These are phyloP conservation scores for Rhizoctonia solani DNA, from an alignment of 1,284 basidiomycete genomes.

Conservation along the genomic window DNA sequence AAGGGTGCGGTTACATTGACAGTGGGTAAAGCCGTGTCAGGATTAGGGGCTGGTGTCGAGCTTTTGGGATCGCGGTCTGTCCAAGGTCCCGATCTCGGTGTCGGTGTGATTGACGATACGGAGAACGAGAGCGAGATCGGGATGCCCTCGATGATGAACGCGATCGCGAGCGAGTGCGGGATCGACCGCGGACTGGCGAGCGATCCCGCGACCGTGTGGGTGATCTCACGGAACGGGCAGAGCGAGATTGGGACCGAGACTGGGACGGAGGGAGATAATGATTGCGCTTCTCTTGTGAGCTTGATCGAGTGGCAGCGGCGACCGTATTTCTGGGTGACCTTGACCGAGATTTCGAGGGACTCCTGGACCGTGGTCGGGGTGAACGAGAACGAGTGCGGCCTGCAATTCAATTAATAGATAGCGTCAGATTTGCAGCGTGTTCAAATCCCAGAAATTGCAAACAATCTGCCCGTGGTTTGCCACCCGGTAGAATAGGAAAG, in stretches of 20 bases:
- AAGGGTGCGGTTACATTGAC: background rate
- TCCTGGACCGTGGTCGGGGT: background rate
- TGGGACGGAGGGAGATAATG: constrained; percentile 4
- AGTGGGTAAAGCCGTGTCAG: constrained; percentile 9
- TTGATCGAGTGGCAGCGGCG: background rate
- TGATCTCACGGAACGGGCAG: constrained; percentile 3
- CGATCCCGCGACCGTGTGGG: constrained; percentile 2
- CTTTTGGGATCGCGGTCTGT: constrained; percentile 15
- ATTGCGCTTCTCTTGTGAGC: constrained; percentile 22
- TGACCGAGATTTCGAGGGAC: constrained; percentile 7
- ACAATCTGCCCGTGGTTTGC: background rate
- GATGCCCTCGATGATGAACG: constrained; percentile 3
- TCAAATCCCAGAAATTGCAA: no score
- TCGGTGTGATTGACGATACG: background rate
- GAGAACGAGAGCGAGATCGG: constrained; percentile 7
- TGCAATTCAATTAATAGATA: constrained; percentile 3
- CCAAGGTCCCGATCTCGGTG: background rate
- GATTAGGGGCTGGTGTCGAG: background rate
- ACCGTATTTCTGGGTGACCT: background rate
- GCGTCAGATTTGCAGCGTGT: constrained; percentile 8
- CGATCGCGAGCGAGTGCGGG: constrained; percentile 1
- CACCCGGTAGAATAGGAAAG: background rate
- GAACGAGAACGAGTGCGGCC: constrained; percentile 19
- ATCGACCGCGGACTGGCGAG: constrained; percentile 12
- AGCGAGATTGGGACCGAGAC: constrained; percentile 12